Evolutionary conservation across 257 asterid genomes (phyloP).

Genomic region (Ajuga chamaepitys): DNA sequence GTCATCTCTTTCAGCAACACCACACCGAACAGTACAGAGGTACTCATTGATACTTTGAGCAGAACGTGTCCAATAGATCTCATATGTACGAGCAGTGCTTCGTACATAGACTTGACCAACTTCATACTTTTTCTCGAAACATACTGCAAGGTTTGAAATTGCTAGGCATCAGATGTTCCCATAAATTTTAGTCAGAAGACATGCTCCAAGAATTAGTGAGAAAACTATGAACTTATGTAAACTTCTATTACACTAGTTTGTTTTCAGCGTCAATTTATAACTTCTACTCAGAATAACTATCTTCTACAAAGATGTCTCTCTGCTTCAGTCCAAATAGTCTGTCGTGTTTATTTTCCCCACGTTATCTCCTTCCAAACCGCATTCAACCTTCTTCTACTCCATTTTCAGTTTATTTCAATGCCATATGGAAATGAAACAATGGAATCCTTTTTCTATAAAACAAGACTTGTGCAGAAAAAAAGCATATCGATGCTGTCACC

Average conservation of each 20-base stretch:
- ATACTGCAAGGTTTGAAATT: slow-evolving; percentile 41
- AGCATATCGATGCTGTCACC: neutral
- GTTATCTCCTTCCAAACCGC: neutral
- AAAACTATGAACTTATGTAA: neutral
- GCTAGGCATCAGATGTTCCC: neutral
- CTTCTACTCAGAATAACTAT: neutral
- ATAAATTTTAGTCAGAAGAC: neutral
- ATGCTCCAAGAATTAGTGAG: neutral
- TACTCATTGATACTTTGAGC: slow-evolving; percentile 47
- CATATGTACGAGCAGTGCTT: slow-evolving; percentile 88
- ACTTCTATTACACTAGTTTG: neutral
- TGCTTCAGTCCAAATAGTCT: neutral
- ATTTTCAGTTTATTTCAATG: neutral
- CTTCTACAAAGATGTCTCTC: neutral
- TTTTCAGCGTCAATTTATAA: neutral
- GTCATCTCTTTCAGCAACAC: slow-evolving; percentile 65
- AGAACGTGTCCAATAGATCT: slow-evolving; percentile 55
- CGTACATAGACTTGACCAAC: slow-evolving; percentile 74
- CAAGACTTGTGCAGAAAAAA: neutral
- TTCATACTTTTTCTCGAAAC: slow-evolving; percentile 49
- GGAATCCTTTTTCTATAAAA: neutral
- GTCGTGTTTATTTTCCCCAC: neutral
- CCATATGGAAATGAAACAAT: neutral
- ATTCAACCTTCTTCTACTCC: neutral
- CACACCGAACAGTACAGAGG: slow-evolving; percentile 81